Conservation (phyloP, 306 rosid species). For the Astragalus glycyphyllos region DNA sequence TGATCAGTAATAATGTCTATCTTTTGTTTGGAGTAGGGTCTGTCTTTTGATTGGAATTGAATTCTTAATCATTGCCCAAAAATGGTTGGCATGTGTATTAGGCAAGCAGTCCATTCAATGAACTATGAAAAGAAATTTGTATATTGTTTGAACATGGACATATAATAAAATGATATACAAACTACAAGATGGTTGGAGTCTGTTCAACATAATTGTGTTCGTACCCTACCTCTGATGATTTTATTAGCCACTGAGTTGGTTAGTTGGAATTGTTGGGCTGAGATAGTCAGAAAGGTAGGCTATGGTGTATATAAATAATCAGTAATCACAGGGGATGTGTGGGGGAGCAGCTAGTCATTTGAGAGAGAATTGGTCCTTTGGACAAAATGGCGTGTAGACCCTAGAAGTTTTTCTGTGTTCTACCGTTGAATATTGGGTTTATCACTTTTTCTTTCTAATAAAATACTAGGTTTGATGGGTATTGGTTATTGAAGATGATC, state of each 20-base stretch:
- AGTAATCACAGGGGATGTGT: not conserved
- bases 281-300: not conserved
- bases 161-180: not conserved
- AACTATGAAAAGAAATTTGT: constrained; percentile 3
- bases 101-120: not conserved
- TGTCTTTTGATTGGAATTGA: not conserved
- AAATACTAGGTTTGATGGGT: not conserved
- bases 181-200: not conserved
- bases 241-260: not conserved
- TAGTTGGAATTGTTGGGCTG: constrained; percentile 6
- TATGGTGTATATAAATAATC: not conserved
- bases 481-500: not conserved
- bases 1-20: constrained; percentile 21
- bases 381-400: not conserved
- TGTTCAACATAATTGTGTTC: not conserved
- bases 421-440: not conserved
- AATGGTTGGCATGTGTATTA: not conserved
- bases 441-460: not conserved
- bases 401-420: not conserved
- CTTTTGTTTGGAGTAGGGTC: not conserved
- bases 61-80: not conserved
- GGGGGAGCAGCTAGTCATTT: not conserved
- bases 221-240: not conserved
- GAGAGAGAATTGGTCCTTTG: not conserved
- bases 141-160: not conserved